phyloP scores from a whole-genome alignment of 768 basidiomycete species.

The Suillus ampliporus region DNA sequence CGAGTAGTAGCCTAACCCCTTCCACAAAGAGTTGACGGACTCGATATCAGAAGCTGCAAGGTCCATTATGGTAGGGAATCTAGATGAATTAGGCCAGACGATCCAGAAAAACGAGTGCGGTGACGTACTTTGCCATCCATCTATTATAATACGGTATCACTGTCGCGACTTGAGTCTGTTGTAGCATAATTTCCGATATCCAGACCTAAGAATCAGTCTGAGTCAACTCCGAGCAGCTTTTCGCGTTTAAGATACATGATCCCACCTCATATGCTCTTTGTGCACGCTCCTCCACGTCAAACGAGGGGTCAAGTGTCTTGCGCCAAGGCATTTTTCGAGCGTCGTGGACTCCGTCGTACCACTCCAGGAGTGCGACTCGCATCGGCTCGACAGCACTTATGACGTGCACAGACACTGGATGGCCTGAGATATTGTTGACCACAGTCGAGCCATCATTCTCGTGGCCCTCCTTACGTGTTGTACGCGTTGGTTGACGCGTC shows the following conservation, averaged over 20 bases:
- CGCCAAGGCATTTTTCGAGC: slow-evolving; percentile 92
- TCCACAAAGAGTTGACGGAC: slow-evolving; percentile 89
- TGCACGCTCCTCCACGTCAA: slow-evolving; percentile 62
- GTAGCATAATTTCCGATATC: slow-evolving; percentile 94
- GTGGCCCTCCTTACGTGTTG: slow-evolving; percentile 21
- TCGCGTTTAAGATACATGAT: neutral
- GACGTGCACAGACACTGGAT: slow-evolving; percentile 55
- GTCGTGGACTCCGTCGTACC: slow-evolving; percentile 75
- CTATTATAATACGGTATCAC: slow-evolving; percentile 93
- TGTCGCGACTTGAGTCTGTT: slow-evolving; percentile 92
- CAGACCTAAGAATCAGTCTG: slow-evolving; percentile 59
- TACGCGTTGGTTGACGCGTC: slow-evolving; percentile 21
- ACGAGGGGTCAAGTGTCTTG: slow-evolving; percentile 64
- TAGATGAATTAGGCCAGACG: slow-evolving; percentile 29
- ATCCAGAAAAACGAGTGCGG: slow-evolving; percentile 3
- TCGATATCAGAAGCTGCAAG: slow-evolving; percentile 79
- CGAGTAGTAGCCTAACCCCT: slow-evolving; percentile 90
- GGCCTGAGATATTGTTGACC: slow-evolving; percentile 24
- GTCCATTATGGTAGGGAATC: slow-evolving; percentile 82
- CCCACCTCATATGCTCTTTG: slow-evolving; percentile 95
- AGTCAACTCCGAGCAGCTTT: neutral
- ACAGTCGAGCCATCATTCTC: neutral
- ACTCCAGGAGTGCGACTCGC: slow-evolving; percentile 58
- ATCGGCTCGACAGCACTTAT: slow-evolving; percentile 48
- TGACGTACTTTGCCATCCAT: slow-evolving; percentile 80